phyloP scores from a whole-genome alignment of 2,329 filamentous ascomycete species.

The Tympanopsis confertula region DNA sequence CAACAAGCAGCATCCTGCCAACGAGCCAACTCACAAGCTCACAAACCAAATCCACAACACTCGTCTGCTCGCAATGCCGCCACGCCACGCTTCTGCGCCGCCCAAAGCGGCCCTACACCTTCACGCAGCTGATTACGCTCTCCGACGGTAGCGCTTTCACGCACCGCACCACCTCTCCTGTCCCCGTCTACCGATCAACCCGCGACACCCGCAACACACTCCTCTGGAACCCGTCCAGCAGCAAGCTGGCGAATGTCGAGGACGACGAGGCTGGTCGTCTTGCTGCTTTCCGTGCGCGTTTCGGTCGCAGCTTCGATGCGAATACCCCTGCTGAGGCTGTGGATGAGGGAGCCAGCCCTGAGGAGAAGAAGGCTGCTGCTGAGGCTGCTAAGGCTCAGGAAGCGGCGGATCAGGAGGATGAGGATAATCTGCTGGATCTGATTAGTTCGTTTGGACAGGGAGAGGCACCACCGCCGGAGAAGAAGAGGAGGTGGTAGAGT shows the following conservation, averaged over 20 bases:
- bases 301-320: conserved; percentile 52
- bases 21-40: conserved; percentile 7
- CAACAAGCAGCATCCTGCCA: background rate
- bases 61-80: conserved; percentile 33
- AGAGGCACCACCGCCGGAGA: background rate
- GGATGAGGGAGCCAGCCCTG: conserved; percentile 39
- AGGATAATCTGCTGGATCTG: conserved; percentile 1
- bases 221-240: conserved; percentile 53
- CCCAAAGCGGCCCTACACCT: conserved; percentile 60
- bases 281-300: conserved; percentile 47
- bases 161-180: conserved; percentile 40
- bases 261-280: conserved; percentile 57
- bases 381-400: background rate
- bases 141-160: conserved; percentile 53
- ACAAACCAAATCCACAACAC: conserved; percentile 24
- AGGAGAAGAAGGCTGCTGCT: conserved; percentile 27
- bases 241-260: conserved; percentile 52
- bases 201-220: conserved; percentile 56
- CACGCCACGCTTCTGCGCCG: conserved; percentile 56
- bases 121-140: conserved; percentile 58
- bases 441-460: conserved; percentile 1
- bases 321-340: conserved; percentile 11
- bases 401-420: background rate
- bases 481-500: background rate
- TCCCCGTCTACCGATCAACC: conserved; percentile 12